Base-by-base conservation (phyloP, 2,329 filamentous ascomycete species). In the Colletotrichum tabaci region DNA sequence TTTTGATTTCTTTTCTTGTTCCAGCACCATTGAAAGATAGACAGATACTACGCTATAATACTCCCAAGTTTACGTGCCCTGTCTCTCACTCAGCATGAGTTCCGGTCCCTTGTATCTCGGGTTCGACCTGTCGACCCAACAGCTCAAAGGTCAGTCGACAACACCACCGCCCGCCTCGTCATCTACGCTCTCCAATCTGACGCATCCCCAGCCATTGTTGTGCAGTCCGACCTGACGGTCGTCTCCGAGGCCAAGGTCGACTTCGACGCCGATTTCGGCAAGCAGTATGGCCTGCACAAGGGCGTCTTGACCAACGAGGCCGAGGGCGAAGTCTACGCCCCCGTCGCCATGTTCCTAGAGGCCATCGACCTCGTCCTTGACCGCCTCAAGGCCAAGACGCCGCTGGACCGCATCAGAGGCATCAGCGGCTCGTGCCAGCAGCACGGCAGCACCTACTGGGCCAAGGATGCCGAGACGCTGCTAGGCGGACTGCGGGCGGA, bases 401-500 rank as follows among this genome's bases (percentile, higher is more conserved):
- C 80, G 58, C 92, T 98, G 77, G 83, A 87, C 63, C 89, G 89
- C 62, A 91, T 99, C 74, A 90, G 89, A 78, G 96, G 94, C 40
- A 88, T 99, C 76, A 96, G 94, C 77, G 96, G 95, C 74, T 95
- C 96, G 18, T 95, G 96, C 66, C 97, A 98, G 88, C 96, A 99
- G 86, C 96, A 98, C 82, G 96, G 96, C 44, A 98, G 96, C 80
- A 95, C 98, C 38, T 98, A 96, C 84, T 98, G 96, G 96, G 93
- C 89, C 70, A 81, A 85, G 55, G 84, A 91, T 67, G 95, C 94
- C 7, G 92, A 93, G 79, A 78, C 82, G 9, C 78, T 92, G 53
- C 87, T 98, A 53, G 83, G 80, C 4, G 84, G 77, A 15, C 84
- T 98, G 53, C 87, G 94, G 75, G 79, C 87, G 3, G 82, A 82